phyloP scores from a whole-genome alignment of 192 early-diverging fungal genomes.

The Geosiphon pyriformis region DNA sequence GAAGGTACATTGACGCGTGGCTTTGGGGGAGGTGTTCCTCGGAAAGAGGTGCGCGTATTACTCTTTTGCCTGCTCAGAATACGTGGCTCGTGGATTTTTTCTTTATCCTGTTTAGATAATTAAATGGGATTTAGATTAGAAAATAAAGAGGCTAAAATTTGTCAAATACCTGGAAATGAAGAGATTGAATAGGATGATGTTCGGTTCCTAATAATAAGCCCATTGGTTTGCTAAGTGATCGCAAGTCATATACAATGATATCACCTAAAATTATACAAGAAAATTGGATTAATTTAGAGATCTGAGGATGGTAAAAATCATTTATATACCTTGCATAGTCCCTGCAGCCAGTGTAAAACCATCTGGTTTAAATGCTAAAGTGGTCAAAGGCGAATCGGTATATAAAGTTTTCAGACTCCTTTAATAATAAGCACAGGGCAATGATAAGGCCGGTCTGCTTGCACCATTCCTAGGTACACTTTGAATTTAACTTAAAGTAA shows the following conservation, averaged over 20 bases:
- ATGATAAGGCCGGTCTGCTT: background rate
- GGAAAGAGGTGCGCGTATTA: constrained; percentile 12
- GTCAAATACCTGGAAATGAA: constrained; percentile 21
- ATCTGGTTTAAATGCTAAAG: constrained; percentile 37
- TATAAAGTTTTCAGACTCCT: constrained; percentile 34
- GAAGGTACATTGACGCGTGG: background rate
- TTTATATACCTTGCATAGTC: constrained; percentile 28
- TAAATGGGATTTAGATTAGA: background rate
- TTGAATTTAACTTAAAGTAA: background rate
- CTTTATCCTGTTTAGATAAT: too few species aligned
- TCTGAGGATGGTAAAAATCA: background rate
- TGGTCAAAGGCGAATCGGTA: constrained; percentile 34
- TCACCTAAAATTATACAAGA: constrained; percentile 14
- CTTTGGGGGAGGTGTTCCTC: background rate
- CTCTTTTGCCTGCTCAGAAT: background rate
- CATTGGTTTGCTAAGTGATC: constrained; percentile 31
- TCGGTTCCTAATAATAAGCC: constrained; percentile 17
- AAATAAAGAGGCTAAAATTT: background rate
- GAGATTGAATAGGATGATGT: constrained; percentile 24
- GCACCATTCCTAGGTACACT: background rate
- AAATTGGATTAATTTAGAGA: background rate
- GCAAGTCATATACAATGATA: constrained; percentile 38
- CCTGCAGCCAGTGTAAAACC: constrained; percentile 39
- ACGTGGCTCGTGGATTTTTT: background rate
- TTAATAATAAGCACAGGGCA: background rate